Conservation (phyloP, 352 stramenopile genomes). For the Plasmopara halstedii region DNA sequence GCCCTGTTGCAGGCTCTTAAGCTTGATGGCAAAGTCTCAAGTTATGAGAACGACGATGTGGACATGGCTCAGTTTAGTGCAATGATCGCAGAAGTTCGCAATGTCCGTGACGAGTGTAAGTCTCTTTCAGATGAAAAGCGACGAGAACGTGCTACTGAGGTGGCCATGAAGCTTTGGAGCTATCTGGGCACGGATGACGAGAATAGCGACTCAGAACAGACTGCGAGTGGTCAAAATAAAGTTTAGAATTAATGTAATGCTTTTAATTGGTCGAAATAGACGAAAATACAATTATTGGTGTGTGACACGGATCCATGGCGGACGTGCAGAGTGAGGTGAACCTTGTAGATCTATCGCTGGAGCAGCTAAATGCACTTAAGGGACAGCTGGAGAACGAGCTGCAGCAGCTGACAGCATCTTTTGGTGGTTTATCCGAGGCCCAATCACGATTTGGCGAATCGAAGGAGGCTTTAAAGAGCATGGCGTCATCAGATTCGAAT, state of each 20-base stretch:
- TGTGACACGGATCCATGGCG: constrained; percentile 44
- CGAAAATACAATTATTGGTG: too few species aligned
- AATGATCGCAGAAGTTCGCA: constrained; percentile 54
- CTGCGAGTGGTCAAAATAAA: constrained; percentile 26
- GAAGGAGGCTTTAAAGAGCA: constrained; percentile 56
- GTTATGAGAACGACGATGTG: constrained; percentile 30
- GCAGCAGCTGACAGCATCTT: constrained; percentile 65
- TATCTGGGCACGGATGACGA: constrained; percentile 46
- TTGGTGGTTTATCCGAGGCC: constrained; percentile 61
- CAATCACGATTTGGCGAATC: constrained; percentile 75
- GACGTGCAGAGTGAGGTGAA: constrained; percentile 55
- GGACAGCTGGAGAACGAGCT: constrained; percentile 81
- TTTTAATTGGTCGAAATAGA: constrained; percentile 3
- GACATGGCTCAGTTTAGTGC: constrained; percentile 57
- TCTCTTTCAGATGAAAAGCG: constrained; percentile 50
- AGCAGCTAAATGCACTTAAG: constrained; percentile 91
- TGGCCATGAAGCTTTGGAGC: constrained; percentile 74
- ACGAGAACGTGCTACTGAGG: constrained; percentile 55
- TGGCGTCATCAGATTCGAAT: constrained; percentile 48
- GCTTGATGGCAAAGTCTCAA: constrained; percentile 16
- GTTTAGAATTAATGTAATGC: background rate
- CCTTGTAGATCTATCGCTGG: constrained; percentile 84
- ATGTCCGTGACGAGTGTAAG: constrained; percentile 50
- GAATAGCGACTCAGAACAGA: constrained; percentile 21
- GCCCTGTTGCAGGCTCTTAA: constrained; percentile 40